Evolutionary conservation across 495 filamentous ascomycete species (phyloP).

Genomic region (Aspergillus carlsbadensis): DNA sequence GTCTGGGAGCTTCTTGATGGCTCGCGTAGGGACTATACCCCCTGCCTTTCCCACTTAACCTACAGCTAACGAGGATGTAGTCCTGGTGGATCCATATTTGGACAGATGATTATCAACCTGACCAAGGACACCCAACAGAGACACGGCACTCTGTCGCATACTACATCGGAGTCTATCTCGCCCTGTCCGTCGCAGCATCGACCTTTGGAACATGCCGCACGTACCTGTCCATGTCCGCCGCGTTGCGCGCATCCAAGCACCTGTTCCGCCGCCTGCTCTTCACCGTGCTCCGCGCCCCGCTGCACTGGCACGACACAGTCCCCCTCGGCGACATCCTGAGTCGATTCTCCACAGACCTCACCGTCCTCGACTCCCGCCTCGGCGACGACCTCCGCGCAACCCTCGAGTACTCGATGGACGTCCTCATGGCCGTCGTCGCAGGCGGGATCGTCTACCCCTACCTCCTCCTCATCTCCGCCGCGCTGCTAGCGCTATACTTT

Average conservation of each 20-base stretch:
- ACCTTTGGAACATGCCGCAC: too few relatives aligned
- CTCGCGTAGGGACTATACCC: too few relatives aligned
- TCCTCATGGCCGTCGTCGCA: slow-evolving; percentile 33
- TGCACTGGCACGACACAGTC: slow-evolving; percentile 78
- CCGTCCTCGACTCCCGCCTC: slow-evolving; percentile 64
- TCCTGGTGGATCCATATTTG: too few relatives aligned
- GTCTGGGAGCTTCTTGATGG: too few relatives aligned
- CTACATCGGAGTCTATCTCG: too few relatives aligned
- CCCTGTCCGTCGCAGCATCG: too few relatives aligned
- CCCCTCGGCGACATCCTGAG: slow-evolving; percentile 77
- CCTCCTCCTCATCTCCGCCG: slow-evolving; percentile 22
- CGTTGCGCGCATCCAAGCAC: slow-evolving; percentile 62
- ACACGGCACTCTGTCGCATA: too few relatives aligned
- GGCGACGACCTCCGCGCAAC: slow-evolving; percentile 58
- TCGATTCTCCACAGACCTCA: slow-evolving; percentile 76
- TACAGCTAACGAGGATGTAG: too few relatives aligned
- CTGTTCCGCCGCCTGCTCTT: slow-evolving; percentile 65
- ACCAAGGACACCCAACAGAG: too few relatives aligned
- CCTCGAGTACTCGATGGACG: slow-evolving; percentile 40
- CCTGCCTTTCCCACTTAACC: too few relatives aligned
- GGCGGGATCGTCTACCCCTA: slow-evolving; percentile 31
- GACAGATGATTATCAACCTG: too few relatives aligned
- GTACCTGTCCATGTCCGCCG: too few relatives aligned
- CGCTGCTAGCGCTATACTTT: not conserved
- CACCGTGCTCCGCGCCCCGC: slow-evolving; percentile 65